Evolutionary conservation across 495 filamentous ascomycete genomes (phyloP).

Genomic region (Symbiotaphrina buchneri): DNA sequence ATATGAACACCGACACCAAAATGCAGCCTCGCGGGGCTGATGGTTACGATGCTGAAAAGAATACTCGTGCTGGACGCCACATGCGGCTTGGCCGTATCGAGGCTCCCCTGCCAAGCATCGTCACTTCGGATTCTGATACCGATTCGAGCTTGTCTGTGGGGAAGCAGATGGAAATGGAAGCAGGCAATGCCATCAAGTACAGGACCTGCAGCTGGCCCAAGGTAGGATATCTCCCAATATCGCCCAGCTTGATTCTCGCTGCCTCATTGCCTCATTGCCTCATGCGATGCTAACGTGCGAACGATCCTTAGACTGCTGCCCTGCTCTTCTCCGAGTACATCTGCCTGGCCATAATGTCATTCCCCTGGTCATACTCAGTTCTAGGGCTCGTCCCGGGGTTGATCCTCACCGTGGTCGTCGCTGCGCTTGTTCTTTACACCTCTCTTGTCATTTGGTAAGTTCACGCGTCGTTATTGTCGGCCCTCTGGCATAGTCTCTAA

Average conservation of each 20-base stretch:
- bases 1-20: too few relatives aligned
- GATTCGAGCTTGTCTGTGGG: slow-evolving; percentile 21
- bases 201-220: slow-evolving; percentile 82
- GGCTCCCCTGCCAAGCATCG: neutral
- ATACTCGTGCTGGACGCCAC: neutral
- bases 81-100: neutral
- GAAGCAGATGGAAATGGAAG: slow-evolving; percentile 58
- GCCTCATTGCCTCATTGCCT: neutral
- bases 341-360: slow-evolving; percentile 84
- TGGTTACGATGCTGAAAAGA: neutral
- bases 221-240: slow-evolving; percentile 19
- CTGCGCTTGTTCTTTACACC: slow-evolving; percentile 57
- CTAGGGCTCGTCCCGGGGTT: slow-evolving; percentile 72
- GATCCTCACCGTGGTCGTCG: slow-evolving; percentile 59
- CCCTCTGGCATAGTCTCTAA: slow-evolving; percentile 3
- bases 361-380: slow-evolving; percentile 73
- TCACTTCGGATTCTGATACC: slow-evolving; percentile 7
- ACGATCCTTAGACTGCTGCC: slow-evolving; percentile 41
- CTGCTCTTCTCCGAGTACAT: slow-evolving; percentile 84
- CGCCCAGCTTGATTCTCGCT: neutral
- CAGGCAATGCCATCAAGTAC: slow-evolving; percentile 64
- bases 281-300: neutral
- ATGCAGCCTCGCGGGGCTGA: too few relatives aligned
- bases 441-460: slow-evolving; percentile 57
- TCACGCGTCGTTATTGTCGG: too few relatives aligned